phyloP scores from a whole-genome alignment of 2,329 filamentous ascomycete genomes.

The Fusarium cicatricum region DNA sequence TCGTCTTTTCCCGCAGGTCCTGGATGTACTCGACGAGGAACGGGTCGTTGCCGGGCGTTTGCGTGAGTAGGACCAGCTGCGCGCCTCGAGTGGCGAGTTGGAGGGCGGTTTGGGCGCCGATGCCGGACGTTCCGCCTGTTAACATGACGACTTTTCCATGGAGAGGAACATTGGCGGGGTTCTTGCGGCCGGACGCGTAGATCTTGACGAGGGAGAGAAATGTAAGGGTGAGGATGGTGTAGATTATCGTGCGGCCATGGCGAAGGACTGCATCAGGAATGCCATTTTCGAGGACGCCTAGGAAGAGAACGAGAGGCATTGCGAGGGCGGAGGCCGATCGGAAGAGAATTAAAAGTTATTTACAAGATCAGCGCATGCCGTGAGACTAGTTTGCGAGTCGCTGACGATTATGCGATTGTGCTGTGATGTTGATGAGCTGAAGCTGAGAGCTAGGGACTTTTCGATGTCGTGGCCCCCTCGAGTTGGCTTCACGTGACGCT shows the following conservation, averaged over 20 bases:
- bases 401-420: neutral
- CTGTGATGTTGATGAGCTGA: neutral
- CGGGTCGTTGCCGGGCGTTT: conserved; percentile 79
- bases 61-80: conserved; percentile 89
- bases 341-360: neutral
- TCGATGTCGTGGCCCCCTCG: conserved; percentile 28
- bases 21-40: conserved; percentile 94
- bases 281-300: conserved; percentile 57
- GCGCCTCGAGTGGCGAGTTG: conserved; percentile 83
- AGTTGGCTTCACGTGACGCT: conserved; percentile 27
- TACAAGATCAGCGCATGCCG: conserved; percentile 26
- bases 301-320: conserved; percentile 64
- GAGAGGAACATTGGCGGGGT: conserved; percentile 81
- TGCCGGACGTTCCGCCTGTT: conserved; percentile 92
- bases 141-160: conserved; percentile 94
- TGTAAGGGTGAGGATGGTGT: conserved; percentile 48
- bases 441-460: conserved; percentile 8
- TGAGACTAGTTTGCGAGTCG: neutral
- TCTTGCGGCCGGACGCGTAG: conserved; percentile 79
- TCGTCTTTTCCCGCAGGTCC: conserved; percentile 78
- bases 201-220: conserved; percentile 66
- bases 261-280: conserved; percentile 58
- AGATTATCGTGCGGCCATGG: conserved; percentile 54
- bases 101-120: conserved; percentile 80
- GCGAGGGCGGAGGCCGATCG: conserved; percentile 25